Evolutionary conservation across 2,329 filamentous ascomycete species (phyloP), one percentile per base, ranked within the genome.

Genomic region (Claviceps spartinae): DNA sequence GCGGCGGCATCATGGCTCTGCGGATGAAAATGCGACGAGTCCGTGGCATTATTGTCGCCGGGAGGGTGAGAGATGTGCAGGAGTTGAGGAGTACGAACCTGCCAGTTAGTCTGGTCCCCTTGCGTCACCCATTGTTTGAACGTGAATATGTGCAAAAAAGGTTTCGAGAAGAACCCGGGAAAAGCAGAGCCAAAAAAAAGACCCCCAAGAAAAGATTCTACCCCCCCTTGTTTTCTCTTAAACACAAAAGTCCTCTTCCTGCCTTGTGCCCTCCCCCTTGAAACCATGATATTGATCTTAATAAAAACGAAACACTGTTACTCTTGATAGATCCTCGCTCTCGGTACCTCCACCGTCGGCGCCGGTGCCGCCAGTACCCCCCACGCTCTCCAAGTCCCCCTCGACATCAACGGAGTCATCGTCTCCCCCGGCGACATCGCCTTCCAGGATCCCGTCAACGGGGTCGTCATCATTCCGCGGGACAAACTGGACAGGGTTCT

Each of bases 1-100:
- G 86, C 5, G 86, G 86, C n/a, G 85, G 85, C 18, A 86, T 89
- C 57, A 85, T 88, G 77, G 85, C 83, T 5, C 70, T 77, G 34
- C 73, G 85, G 20, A 85, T 88, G 76, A 79, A 81, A 59, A 63
- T 75, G 14, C 71, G 82, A 11, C 77, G 78, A 14, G 78, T 77
- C 18, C 71, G 72, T 57, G 83, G 75, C 2, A 74, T 84, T 11
- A 68, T 88, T n/a, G 81, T 87, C 7, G 75, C 80, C 57, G 85
- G 85, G 1, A 70, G 85, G 41, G 77, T 84, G 5, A 73, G 85
- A 55, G 86, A 89, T 67, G 60, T 88, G 18, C 69, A 67, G 16
- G 80, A 85, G 60, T 64, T 87, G 54, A 71, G 68, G 51, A 72
- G 62, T 44, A 76, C 76, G 11, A 72, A 69, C 37, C 60, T 86